Evolutionary conservation across 805 yeast genomes (phyloP), one percentile per base, ranked within the genome.

Genomic region (Candida xyloterini): DNA sequence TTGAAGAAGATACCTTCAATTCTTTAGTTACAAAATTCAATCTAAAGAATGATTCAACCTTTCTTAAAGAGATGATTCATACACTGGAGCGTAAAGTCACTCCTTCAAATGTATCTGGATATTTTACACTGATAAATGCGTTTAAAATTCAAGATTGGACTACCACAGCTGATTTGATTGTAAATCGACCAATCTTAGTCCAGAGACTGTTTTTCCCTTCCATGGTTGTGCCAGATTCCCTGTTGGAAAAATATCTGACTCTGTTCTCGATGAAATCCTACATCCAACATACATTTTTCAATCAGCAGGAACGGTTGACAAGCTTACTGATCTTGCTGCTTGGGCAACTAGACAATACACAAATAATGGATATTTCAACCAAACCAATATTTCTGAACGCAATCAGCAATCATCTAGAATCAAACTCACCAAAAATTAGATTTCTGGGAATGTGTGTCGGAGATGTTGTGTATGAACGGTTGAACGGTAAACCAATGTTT

Each of bases 391-490:
- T 81, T 49, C 55, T 81, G 11, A 54, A 64, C 16, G 70, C 77
- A 0, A 66, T 84, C n/a, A 72, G 84, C 0, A 61, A 67, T 35
- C 65, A 81, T 26, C 63, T 84, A n/a, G 69, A 68, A 18, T 73
- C 83, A 0, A 67, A 68, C 31, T 67, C 77, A 1, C 51, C 57
- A 1, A 55, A 52, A n/a, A 59, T 71, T 2, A 70, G 85, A 40
- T 53, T 66, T 10, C 57, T 80, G 23, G 89, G 81, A 0, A 75
- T 82, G 57, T 52, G 72, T 11, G 56, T 82, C 6, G 86, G 85
- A 1, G 82, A 81, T 50, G 53, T 56, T 11, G 54, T 76, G 1
- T 68, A 75, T 46, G 43, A 47, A 44, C 46, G 51, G 56, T 33
- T 47, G 4, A 51, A 67, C 40, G 57, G 63, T 5, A 53, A 61